A percentile compares a stretch with the other conserved stretches of the same genome.
These are phyloP conservation scores for Lachancea nothofagi DNA, from an alignment of 805 yeast genomes.

Conservation along the genomic window DNA sequence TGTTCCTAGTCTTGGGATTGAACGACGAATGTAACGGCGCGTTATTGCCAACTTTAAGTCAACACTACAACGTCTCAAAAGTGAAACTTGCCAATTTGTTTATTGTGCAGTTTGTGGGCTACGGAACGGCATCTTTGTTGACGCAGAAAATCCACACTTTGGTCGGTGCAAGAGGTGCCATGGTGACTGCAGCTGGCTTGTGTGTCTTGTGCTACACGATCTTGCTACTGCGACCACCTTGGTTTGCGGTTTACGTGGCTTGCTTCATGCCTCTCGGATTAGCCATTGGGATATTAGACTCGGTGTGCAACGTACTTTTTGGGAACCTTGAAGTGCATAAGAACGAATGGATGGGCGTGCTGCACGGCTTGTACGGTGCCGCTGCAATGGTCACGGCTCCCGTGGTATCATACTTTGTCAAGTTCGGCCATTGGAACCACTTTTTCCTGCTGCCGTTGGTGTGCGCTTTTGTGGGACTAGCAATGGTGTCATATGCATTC, in stretches of 20 bases:
- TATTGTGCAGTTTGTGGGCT: slow-evolving; percentile 29
- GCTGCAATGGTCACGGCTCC: slow-evolving; percentile 72
- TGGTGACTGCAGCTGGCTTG: slow-evolving; percentile 19
- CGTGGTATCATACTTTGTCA: slow-evolving; percentile 43
- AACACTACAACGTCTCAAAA: slow-evolving; percentile 23
- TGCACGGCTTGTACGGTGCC: slow-evolving; percentile 66
- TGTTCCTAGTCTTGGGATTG: slow-evolving; percentile 31
- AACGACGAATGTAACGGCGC: slow-evolving; percentile 34
- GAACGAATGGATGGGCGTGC: slow-evolving; percentile 52
- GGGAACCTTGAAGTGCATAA: slow-evolving; percentile 39
- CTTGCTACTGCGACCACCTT: slow-evolving; percentile 23
- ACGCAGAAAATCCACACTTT: slow-evolving; percentile 26
- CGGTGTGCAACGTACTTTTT: slow-evolving; percentile 30
- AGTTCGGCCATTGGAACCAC: slow-evolving; percentile 27
- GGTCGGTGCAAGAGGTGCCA: slow-evolving; percentile 30
- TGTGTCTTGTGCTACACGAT: slow-evolving; percentile 19
- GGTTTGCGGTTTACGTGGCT: slow-evolving; percentile 19
- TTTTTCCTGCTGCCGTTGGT: slow-evolving; percentile 32
- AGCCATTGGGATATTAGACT: slow-evolving; percentile 32
- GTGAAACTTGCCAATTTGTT: slow-evolving; percentile 30
- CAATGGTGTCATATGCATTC: slow-evolving; percentile 40
- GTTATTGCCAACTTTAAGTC: slow-evolving; percentile 29
- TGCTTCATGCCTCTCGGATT: slow-evolving; percentile 33
- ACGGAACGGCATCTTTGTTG: slow-evolving; percentile 27
- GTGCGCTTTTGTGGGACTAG: slow-evolving; percentile 33